A percentile compares a stretch with the other conserved stretches of the same genome.
Conservation (phyloP, 179 eudicot species). For the Carnegiea gigantea region DNA sequence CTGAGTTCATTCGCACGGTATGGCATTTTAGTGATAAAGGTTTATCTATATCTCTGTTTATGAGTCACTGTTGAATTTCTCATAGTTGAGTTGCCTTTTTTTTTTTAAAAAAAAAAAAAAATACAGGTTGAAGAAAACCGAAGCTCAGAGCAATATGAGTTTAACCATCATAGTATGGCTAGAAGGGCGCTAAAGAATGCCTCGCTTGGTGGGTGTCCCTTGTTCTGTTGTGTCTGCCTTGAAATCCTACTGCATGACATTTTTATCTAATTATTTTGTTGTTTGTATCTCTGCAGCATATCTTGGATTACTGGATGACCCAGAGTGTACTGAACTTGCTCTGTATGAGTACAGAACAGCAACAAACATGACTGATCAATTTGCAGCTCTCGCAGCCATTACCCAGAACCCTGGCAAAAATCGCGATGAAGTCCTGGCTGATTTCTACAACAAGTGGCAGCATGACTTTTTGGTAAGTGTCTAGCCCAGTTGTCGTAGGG, state of each 20-base stretch:
- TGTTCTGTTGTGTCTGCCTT: neutral
- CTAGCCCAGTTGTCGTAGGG: neutral
- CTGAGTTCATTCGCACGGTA: conserved; percentile 67
- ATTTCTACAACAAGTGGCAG: conserved; percentile 92
- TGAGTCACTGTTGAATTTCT: neutral
- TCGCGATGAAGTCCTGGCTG: conserved; percentile 76
- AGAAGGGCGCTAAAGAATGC: conserved; percentile 84
- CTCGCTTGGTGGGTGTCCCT: conserved; percentile 60
- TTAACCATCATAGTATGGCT: conserved; percentile 72
- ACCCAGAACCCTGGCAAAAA: conserved; percentile 76
- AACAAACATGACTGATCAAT: conserved; percentile 93
- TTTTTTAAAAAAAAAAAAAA: too few species aligned
- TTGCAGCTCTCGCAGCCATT: conserved; percentile 82
- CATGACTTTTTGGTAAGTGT: conserved; percentile 72
- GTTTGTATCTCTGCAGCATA: conserved; percentile 51
- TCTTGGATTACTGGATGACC: conserved; percentile 68
- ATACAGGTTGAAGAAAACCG: conserved; percentile 75
- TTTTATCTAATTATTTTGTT: conserved; percentile 12
- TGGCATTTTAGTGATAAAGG: neutral
- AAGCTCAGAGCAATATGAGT: conserved; percentile 71
- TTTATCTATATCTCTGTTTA: neutral
- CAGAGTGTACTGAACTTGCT: conserved; percentile 65
- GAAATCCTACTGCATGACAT: neutral
- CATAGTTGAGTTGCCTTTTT: conserved; percentile 11
- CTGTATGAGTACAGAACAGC: conserved; percentile 82